A percentile compares a stretch with the other conserved stretches of the same genome.
Conservation (phyloP, 2,329 filamentous ascomycete species). For the Aspergillus texensis region DNA sequence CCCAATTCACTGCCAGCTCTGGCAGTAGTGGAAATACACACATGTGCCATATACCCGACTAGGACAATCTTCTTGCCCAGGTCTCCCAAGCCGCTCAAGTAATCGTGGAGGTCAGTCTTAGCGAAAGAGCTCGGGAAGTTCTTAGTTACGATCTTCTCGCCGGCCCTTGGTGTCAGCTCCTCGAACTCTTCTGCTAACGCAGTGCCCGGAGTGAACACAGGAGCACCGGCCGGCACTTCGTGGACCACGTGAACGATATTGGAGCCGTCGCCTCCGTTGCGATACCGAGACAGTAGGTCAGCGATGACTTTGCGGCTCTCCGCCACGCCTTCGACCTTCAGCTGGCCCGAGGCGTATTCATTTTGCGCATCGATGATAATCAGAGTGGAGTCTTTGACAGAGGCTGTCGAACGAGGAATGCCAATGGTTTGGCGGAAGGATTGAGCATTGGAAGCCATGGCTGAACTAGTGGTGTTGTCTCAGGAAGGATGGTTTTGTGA, state of each 20-base stretch:
- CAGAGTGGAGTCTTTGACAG: conserved; percentile 60
- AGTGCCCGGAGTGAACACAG: conserved; percentile 67
- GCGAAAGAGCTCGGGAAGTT: conserved; percentile 62
- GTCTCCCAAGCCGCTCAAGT: conserved; percentile 52
- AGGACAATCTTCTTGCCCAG: conserved; percentile 61
- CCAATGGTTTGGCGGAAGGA: conserved; percentile 59
- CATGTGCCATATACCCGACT: conserved; percentile 54
- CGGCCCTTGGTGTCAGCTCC: conserved; percentile 56
- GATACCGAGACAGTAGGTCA: conserved; percentile 61
- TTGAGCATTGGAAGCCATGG: conserved; percentile 11
- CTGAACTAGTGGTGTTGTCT: background rate
- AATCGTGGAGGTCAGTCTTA: conserved; percentile 60
- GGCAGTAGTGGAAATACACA: conserved; percentile 66
- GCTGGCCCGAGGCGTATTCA: conserved; percentile 61
- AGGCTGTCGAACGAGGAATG: conserved; percentile 57
- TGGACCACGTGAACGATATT: conserved; percentile 67
- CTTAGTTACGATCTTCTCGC: conserved; percentile 64
- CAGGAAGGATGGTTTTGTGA: background rate
- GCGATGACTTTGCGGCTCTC: conserved; percentile 60
- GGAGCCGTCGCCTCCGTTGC: conserved; percentile 43
- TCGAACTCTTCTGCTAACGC: conserved; percentile 62
- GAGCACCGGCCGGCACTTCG: conserved; percentile 60
- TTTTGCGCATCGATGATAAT: conserved; percentile 73
- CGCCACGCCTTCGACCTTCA: conserved; percentile 58
- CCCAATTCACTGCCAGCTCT: conserved; percentile 62